These are phyloP conservation scores for Penicillium samsonianum DNA, from an alignment of 495 filamentous ascomycete genomes.

Conservation along the genomic window DNA sequence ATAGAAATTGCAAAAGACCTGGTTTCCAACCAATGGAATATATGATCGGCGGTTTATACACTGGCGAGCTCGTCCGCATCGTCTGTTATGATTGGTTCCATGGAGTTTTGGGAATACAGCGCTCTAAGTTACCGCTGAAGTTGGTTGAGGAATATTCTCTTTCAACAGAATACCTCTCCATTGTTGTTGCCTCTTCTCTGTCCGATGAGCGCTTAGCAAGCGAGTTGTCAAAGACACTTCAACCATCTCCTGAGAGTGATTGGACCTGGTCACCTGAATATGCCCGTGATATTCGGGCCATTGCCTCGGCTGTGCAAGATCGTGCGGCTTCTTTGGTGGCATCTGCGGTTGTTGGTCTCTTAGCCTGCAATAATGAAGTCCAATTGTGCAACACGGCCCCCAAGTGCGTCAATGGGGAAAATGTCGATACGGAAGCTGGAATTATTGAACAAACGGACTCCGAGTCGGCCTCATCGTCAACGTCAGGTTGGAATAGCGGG, in stretches of 20 bases:
- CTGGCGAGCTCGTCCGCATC: constrained; percentile 71
- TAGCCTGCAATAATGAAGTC: constrained; percentile 63
- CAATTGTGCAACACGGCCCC: constrained; percentile 17
- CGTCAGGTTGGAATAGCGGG: constrained; percentile 28
- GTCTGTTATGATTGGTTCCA: constrained; percentile 63
- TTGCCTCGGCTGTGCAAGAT: constrained; percentile 59
- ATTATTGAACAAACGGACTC: constrained; percentile 7
- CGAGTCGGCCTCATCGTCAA: constrained; percentile 12
- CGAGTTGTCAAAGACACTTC: constrained; percentile 49
- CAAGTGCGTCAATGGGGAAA: neutral
- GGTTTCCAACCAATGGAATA: constrained; percentile 83
- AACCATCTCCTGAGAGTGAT: constrained; percentile 38
- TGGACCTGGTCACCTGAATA: constrained; percentile 60
- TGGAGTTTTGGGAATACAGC: constrained; percentile 26
- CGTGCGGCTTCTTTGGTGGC: constrained; percentile 66
- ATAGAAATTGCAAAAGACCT: constrained; percentile 58
- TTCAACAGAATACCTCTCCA: constrained; percentile 65
- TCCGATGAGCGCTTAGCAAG: constrained; percentile 40
- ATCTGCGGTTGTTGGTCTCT: constrained; percentile 63
- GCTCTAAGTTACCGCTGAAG: constrained; percentile 45
- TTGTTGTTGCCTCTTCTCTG: constrained; percentile 49
- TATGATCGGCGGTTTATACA: constrained; percentile 73
- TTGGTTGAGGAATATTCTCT: constrained; percentile 57
- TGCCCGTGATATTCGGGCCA: constrained; percentile 51
- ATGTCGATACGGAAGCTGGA: neutral